Conservation (phyloP, 2,329 filamentous ascomycete genomes). For the Whalleya microplaca region DNA sequence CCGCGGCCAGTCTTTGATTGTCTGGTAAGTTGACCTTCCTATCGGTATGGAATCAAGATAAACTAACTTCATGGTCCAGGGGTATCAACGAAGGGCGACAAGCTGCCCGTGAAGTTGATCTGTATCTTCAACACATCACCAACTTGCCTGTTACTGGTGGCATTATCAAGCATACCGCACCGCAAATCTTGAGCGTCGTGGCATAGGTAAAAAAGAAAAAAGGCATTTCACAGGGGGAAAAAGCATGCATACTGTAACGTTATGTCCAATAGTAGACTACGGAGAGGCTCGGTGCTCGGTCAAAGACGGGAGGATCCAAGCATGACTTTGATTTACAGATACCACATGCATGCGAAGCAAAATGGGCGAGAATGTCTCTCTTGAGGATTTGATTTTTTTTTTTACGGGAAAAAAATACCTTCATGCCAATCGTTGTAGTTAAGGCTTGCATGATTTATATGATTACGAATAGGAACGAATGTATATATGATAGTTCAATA, state of each 20-base stretch:
- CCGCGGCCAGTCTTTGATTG: slow-evolving; percentile 91
- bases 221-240: slow-evolving; percentile 3
- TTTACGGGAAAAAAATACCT: slow-evolving; percentile 12
- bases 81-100: slow-evolving; percentile 97
- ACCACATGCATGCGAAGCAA: slow-evolving; percentile 23
- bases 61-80: slow-evolving; percentile 54
- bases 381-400: slow-evolving; percentile 12
- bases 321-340: slow-evolving; percentile 25
- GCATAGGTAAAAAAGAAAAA: slow-evolving; percentile 7
- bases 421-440: slow-evolving; percentile 2
- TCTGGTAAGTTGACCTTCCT: slow-evolving; percentile 68
- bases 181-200: slow-evolving; percentile 56
- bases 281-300: not conserved
- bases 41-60: not conserved
- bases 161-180: slow-evolving; percentile 82
- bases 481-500: not conserved
- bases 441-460: slow-evolving; percentile 6
- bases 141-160: slow-evolving; percentile 88
- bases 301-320: slow-evolving; percentile 1
- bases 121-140: slow-evolving; percentile 80
- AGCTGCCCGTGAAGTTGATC: slow-evolving; percentile 87
- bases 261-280: not conserved
- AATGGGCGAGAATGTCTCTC: not conserved
- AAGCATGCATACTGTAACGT: slow-evolving; percentile 1
- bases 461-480: not conserved